Evolutionary conservation across 108 stramenopile species (phyloP), one percentile per base, ranked within the genome.

Genomic region (Mediolabrus comicus): DNA sequence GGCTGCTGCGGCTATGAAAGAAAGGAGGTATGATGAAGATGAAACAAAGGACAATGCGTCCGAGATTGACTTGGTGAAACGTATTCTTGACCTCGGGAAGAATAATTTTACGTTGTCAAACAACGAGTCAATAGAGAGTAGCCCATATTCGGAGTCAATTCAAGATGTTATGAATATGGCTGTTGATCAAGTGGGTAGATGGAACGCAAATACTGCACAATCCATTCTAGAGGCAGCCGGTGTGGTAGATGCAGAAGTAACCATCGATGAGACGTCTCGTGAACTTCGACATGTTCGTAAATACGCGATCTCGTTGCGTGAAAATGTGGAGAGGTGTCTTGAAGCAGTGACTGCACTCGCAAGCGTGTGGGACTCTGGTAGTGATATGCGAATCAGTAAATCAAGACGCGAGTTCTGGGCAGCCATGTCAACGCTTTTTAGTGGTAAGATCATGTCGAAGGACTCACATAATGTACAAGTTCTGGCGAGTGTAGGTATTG

Each of bases 211-310:
- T 41, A 39, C 89, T 5, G 82, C 89, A 12, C 65, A 83, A 69
- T 72, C 84, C n/a, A 77, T 94, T 28, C 74, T 94, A 82, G 84
- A 88, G 59, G 88, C 88, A 27, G 82, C 88, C 3, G 92, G 90
- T 2, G 80, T 91, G 13, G 65, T 66, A 56, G 89, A 94, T 79
- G 83, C 88, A 36, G 85, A 85, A 51, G 87, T 94, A 3, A 83
- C 81, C 43, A 80, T 91, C 51, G 87, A 91, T 75, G 90, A 89
- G 70, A 87, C 88, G 30, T 86, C 92, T 25, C 77, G 87, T 43
- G 89, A 91, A 49, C 70, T 94, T 43, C 75, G 88, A 25, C 61
- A 83, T 59, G 85, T 94, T 13, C 77, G 87, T 11, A 89, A 90
- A 62, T 83, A 83, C 69, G 90, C 92, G 16, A 86, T 87, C 32